Evolutionary conservation across 2,329 filamentous ascomycete genomes (phyloP).

Genomic region (Sarocladiaceae sp.): DNA sequence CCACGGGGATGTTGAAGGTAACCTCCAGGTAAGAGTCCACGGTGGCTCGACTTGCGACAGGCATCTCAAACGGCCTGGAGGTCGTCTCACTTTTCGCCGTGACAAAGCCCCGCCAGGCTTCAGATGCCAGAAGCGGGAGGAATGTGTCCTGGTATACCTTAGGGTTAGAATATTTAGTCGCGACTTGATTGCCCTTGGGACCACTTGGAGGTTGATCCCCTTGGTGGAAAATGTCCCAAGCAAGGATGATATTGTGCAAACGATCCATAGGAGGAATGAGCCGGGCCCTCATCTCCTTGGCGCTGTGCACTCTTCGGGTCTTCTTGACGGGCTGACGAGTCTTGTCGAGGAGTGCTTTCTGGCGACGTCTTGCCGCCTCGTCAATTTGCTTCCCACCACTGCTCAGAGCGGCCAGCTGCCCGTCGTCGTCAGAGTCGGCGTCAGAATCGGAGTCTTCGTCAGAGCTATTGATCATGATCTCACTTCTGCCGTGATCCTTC

Average conservation of each 20-base stretch:
- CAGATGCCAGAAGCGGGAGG: slow-evolving; percentile 81
- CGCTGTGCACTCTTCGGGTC: slow-evolving; percentile 71
- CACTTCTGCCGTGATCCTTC: slow-evolving; percentile 77
- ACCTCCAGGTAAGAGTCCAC: slow-evolving; percentile 94
- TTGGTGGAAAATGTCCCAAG: slow-evolving; percentile 92
- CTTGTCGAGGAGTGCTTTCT: slow-evolving; percentile 47
- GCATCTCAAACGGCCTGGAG: slow-evolving; percentile 79
- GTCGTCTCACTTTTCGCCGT: slow-evolving; percentile 83
- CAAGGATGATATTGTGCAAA: slow-evolving; percentile 79
- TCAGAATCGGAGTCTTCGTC: slow-evolving; percentile 70
- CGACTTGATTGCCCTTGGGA: slow-evolving; percentile 70
- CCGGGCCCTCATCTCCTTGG: slow-evolving; percentile 91
- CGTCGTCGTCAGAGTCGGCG: slow-evolving; percentile 44
- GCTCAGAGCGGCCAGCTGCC: slow-evolving; percentile 42
- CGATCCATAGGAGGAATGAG: slow-evolving; percentile 83
- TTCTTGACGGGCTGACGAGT: slow-evolving; percentile 77
- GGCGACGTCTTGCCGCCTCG: slow-evolving; percentile 41
- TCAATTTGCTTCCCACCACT: slow-evolving; percentile 45
- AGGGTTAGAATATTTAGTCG: slow-evolving; percentile 72
- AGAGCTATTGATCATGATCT: slow-evolving; percentile 85
- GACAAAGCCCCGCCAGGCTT: slow-evolving; percentile 94
- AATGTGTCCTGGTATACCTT: slow-evolving; percentile 84
- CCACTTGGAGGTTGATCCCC: slow-evolving; percentile 81
- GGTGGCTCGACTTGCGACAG: slow-evolving; percentile 79
- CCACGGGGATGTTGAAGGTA: slow-evolving; percentile 72